phyloP scores from a whole-genome alignment of 2,329 filamentous ascomycete species.

The Cladophialophora bantiana region DNA sequence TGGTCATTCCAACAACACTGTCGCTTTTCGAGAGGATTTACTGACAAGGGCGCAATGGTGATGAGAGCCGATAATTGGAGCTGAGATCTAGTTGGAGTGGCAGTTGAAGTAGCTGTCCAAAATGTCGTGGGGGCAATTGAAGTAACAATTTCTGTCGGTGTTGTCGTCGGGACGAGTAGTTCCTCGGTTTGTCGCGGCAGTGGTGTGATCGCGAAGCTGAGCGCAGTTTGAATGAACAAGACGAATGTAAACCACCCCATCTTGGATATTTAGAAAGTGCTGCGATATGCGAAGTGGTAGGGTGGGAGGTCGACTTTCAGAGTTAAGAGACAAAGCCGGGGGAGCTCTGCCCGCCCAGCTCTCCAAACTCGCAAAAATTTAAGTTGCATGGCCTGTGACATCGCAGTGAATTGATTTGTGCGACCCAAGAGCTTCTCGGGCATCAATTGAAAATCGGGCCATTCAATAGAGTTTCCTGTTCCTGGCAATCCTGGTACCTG shows the following conservation, averaged over 20 bases:
- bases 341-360: conserved; percentile 1
- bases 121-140: conserved; percentile 13
- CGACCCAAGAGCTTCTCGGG: conserved; percentile 28
- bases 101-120: conserved; percentile 22
- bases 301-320: neutral
- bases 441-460: conserved; percentile 32
- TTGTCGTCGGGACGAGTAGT: conserved; percentile 23
- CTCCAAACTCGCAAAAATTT: conserved; percentile 3
- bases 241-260: conserved; percentile 28
- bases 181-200: conserved; percentile 18
- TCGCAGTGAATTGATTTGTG: conserved; percentile 30
- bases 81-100: conserved; percentile 18
- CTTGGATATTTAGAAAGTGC: conserved; percentile 10
- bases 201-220: conserved; percentile 30
- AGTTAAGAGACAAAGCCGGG: conserved; percentile 14
- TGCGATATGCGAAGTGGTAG: neutral
- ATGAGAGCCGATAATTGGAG: conserved; percentile 31
- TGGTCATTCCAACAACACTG: conserved; percentile 41
- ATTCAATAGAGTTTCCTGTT: conserved; percentile 23
- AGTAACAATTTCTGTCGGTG: conserved; percentile 12
- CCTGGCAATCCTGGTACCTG: conserved; percentile 16
- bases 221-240: conserved; percentile 24
- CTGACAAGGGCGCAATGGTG: conserved; percentile 37
- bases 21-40: conserved; percentile 35
- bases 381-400: conserved; percentile 23